phyloP scores from a whole-genome alignment of 345 rosid species.

The Psidium friedrichsthalianum region DNA sequence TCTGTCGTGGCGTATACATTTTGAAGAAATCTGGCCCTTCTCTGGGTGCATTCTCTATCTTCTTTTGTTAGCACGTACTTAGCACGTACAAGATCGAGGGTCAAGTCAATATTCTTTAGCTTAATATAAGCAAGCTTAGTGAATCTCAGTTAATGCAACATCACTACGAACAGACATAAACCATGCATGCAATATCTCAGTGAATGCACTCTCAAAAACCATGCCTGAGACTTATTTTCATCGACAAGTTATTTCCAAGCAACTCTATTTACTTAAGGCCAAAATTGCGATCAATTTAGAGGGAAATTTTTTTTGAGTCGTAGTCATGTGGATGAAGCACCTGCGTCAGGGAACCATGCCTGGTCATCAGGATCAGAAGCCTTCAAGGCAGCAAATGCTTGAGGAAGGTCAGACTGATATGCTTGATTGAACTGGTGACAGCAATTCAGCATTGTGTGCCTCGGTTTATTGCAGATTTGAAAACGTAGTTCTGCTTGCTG shows the following conservation, averaged over 20 bases:
- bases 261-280: background rate
- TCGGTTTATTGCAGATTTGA: background rate
- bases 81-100: background rate
- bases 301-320: background rate
- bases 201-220: background rate
- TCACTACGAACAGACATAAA: background rate
- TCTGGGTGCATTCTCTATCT: background rate
- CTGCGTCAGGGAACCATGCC: background rate
- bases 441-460: background rate
- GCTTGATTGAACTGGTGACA: background rate
- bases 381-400: background rate
- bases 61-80: background rate
- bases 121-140: background rate
- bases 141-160: background rate
- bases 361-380: background rate
- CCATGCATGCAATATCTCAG: background rate
- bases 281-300: background rate
- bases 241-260: background rate
- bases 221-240: background rate
- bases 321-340: background rate
- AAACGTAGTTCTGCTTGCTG: background rate
- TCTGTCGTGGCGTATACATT: background rate
- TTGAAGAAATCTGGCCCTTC: background rate
- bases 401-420: background rate
- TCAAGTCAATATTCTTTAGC: background rate